phyloP scores from a whole-genome alignment of 2,329 filamentous ascomycete genomes.

The Aureobasidium sp. region DNA sequence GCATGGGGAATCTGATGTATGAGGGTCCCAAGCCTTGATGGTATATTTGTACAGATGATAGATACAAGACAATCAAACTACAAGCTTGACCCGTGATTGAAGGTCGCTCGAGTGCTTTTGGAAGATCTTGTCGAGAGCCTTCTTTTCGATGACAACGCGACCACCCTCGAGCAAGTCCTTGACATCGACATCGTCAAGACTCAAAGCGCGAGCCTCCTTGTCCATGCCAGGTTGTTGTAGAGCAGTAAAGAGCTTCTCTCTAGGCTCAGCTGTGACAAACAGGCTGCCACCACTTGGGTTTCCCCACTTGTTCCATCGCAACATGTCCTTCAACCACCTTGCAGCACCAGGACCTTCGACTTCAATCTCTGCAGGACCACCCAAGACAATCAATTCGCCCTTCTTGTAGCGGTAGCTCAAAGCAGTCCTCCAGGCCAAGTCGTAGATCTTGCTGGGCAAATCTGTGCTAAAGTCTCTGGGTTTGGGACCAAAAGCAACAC shows the following conservation, averaged over 20 bases:
- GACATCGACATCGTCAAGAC: slow-evolving; percentile 78
- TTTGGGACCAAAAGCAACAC: slow-evolving; percentile 82
- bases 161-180: slow-evolving; percentile 86
- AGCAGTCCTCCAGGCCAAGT: slow-evolving; percentile 89
- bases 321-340: slow-evolving; percentile 59
- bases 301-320: slow-evolving; percentile 65
- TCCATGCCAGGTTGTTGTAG: slow-evolving; percentile 54
- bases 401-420: slow-evolving; percentile 83
- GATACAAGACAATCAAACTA: neutral
- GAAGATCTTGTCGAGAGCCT: slow-evolving; percentile 69
- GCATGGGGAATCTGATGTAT: slow-evolving; percentile 38
- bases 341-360: slow-evolving; percentile 27
- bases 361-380: slow-evolving; percentile 67
- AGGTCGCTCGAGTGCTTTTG: slow-evolving; percentile 61
- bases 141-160: slow-evolving; percentile 77
- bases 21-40: slow-evolving; percentile 30
- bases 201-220: slow-evolving; percentile 61
- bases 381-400: slow-evolving; percentile 80
- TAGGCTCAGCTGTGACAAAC: slow-evolving; percentile 59
- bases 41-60: neutral
- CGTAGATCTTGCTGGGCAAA: slow-evolving; percentile 84
- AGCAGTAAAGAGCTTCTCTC: slow-evolving; percentile 59
- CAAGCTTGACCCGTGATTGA: neutral
- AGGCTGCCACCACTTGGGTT: slow-evolving; percentile 61
- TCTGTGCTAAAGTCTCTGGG: slow-evolving; percentile 83